Evolutionary conservation across 164 flowering plant species (phyloP), one percentile per base, ranked within the genome.

Genomic region (Piper longum): DNA sequence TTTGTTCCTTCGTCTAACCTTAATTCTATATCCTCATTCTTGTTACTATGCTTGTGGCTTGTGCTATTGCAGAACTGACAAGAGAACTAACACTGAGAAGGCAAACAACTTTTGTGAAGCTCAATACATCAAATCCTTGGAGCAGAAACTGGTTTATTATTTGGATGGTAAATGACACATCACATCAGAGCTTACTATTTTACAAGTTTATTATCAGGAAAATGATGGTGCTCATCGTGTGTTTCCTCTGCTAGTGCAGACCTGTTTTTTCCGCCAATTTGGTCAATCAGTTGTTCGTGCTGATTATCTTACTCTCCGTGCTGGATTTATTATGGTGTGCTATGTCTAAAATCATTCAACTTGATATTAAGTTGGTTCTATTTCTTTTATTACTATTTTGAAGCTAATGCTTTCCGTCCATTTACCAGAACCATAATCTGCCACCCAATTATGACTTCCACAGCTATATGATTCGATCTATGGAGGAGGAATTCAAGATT

Each of bases 401-500:
- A 42, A 16, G 5, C 26, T 60, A 5, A 48, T 60, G 41, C 59
- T 59, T 62, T 70, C 66, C 56, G 65, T 63, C 70, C 72, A 65
- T 62, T 78, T 67, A 80, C 95, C 12, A 90, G 99, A 93, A 87
- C 69, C 97, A 93, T 92, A 77, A 93, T 76, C 95, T 93, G 64
- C 65, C 85, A 2, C 58, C 64, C 65, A 93, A 79, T 74, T 93
- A 93, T 76, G 99, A 93, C 78, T 93, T 93, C 67, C 99, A 93
- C 74, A 84, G 87, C 85, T 93, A 93, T 62, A 93, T 93, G 99
- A 73, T 93, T 71, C 99, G 95, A 39, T 90, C 99, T 43, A 93
- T 93, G 99, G 99, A 93, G 78, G 99, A 93, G 68, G 97, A 93
- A 59, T 93, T 93, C 73, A 93, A 83, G 76, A 79, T 77, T 68